Conservation (phyloP, 495 filamentous ascomycete genomes). For the Talaromyces liani region DNA sequence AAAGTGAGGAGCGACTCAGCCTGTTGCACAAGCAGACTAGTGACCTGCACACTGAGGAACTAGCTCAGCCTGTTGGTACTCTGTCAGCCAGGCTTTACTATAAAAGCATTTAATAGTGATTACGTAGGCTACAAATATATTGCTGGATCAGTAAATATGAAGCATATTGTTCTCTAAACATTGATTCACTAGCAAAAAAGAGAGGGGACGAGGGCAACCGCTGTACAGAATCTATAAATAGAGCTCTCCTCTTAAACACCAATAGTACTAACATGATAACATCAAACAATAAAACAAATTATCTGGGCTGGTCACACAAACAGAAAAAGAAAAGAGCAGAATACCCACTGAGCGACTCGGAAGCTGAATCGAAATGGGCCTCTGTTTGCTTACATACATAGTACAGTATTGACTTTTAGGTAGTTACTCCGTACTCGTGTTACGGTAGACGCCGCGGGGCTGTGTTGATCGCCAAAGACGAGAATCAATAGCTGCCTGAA, state of each 20-base stretch:
- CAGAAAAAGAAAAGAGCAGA: not conserved
- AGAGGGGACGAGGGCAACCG: not conserved
- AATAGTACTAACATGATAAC: no score
- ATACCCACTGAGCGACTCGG: not conserved
- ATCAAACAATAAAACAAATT: not conserved
- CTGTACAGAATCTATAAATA: not conserved
- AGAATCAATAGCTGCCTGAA: not conserved
- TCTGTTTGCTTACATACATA: not conserved
- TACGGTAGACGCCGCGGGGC: not conserved
- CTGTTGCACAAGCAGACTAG: constrained; percentile 9
- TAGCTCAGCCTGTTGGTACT: not conserved
- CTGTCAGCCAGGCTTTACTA: not conserved
- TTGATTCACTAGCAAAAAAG: not conserved
- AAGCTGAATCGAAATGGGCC: not conserved
- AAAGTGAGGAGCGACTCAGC: constrained; percentile 6
- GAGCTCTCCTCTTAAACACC: not conserved
- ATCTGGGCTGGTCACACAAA: not conserved
- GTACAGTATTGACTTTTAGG: not conserved
- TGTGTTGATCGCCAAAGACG: not conserved
- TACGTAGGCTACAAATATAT: not conserved
- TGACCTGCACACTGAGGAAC: not conserved
- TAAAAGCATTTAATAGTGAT: not conserved
- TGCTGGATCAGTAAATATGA: not conserved
- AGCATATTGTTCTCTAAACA: not conserved
- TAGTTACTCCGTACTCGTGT: not conserved